These are phyloP conservation scores for Phytopythium ostracodes DNA, from an alignment of 352 stramenopile species.

Conservation along the genomic window DNA sequence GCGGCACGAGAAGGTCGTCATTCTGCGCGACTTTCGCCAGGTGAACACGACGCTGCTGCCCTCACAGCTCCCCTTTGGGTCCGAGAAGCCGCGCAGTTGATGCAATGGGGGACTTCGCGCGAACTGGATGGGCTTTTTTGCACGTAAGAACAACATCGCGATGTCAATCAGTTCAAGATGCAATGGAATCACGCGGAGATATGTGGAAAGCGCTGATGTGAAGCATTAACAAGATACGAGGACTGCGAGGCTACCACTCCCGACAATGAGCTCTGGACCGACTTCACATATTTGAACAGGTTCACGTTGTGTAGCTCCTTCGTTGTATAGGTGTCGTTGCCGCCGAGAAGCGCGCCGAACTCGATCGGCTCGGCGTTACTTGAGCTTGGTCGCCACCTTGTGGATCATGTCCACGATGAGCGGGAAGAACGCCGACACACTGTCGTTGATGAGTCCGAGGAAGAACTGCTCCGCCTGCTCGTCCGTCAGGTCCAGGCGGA, in stretches of 20 bases:
- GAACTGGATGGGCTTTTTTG: too few species aligned
- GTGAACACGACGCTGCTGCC: conserved; percentile 34
- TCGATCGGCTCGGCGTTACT: conserved; percentile 21
- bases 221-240: background rate
- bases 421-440: conserved; percentile 89
- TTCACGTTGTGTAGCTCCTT: background rate
- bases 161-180: background rate
- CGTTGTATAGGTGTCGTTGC: background rate
- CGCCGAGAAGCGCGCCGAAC: background rate
- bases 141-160: too few species aligned
- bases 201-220: background rate
- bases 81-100: conserved; percentile 1
- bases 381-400: conserved; percentile 71
- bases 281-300: background rate
- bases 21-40: conserved; percentile 49
- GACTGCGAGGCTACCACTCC: background rate
- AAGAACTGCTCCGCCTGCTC: conserved; percentile 98
- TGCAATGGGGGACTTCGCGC: too few species aligned
- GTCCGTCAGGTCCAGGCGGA: conserved; percentile 96
- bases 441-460: conserved; percentile 94
- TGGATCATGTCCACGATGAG: conserved; percentile 88
- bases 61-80: conserved; percentile 10
- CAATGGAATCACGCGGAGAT: background rate
- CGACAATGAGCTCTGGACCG: background rate
- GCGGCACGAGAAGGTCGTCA: conserved; percentile 15